phyloP scores from a whole-genome alignment of 352 stramenopile genomes.

The Lagenidium sp. region DNA sequence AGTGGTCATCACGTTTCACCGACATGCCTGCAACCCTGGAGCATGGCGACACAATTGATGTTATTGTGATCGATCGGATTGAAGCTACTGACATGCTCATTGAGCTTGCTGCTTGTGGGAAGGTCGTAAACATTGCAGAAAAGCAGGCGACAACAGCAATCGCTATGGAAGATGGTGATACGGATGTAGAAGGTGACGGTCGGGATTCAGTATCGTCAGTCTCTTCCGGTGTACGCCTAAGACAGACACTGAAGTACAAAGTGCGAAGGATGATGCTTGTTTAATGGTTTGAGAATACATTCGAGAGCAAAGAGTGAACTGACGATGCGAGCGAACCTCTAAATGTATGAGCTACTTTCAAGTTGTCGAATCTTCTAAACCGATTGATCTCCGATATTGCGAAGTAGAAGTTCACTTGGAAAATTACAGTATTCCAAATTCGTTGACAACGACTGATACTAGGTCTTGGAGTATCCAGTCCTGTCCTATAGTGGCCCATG shows the following conservation, averaged over 20 bases:
- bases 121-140: slow-evolving; percentile 47
- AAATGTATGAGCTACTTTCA: no score
- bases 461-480: no score
- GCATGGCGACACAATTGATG: slow-evolving; percentile 53
- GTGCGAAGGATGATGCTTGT: slow-evolving; percentile 45
- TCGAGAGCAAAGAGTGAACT: background rate
- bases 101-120: slow-evolving; percentile 46
- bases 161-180: slow-evolving; percentile 25
- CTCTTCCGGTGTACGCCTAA: slow-evolving; percentile 15
- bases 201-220: no score
- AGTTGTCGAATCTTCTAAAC: no score
- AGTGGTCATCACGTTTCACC: slow-evolving; percentile 35
- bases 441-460: no score
- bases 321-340: no score
- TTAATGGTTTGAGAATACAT: slow-evolving; percentile 6
- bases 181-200: slow-evolving; percentile 15
- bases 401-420: no score
- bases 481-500: no score
- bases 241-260: slow-evolving; percentile 28
- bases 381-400: no score
- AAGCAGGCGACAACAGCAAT: slow-evolving; percentile 28
- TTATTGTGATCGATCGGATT: slow-evolving; percentile 45
- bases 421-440: no score
- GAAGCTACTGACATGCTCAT: slow-evolving; percentile 63
- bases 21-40: slow-evolving; percentile 44